Evolutionary conservation across 225 moss, liverwort and hornwort genomes (phyloP).

Genomic region (Marchantia paleacea): DNA sequence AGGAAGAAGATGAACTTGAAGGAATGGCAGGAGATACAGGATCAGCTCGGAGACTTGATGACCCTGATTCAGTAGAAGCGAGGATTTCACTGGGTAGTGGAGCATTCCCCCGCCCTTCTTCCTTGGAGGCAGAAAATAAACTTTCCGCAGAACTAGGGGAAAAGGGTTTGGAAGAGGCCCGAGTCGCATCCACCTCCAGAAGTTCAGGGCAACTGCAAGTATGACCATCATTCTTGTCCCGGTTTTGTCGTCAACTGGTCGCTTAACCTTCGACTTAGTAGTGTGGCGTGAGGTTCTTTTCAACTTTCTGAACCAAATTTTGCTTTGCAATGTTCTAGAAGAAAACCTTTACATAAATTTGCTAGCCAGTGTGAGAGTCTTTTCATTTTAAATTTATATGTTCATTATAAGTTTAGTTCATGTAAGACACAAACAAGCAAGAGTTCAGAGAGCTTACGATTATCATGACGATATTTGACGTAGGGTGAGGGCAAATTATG

Average conservation of each 20-base stretch:
- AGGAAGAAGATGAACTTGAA: slow-evolving; percentile 37
- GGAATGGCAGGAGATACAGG: slow-evolving; percentile 36
- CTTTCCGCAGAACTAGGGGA: neutral
- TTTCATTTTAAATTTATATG: no score
- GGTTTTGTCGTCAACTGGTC: neutral
- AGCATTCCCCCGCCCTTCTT: neutral
- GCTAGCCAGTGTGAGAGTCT: no score
- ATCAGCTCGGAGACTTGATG: slow-evolving; percentile 12
- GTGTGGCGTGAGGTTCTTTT: neutral
- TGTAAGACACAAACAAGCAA: no score
- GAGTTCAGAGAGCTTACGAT: no score
- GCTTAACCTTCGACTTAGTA: neutral
- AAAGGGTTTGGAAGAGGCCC: neutral
- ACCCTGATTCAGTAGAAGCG: slow-evolving; percentile 4
- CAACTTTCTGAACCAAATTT: neutral
- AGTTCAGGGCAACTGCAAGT: neutral
- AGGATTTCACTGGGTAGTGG: neutral
- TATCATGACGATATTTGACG: neutral
- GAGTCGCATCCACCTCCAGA: neutral
- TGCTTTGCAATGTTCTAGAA: neutral
- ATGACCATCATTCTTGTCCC: neutral
- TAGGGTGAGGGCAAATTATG: slow-evolving; percentile 15
- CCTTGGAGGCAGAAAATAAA: neutral
- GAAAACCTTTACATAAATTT: neutral
- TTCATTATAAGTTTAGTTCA: no score